These are phyloP conservation scores for Papiliotrema nemorosa DNA, from an alignment of 1,284 basidiomycete species.

Conservation along the genomic window DNA sequence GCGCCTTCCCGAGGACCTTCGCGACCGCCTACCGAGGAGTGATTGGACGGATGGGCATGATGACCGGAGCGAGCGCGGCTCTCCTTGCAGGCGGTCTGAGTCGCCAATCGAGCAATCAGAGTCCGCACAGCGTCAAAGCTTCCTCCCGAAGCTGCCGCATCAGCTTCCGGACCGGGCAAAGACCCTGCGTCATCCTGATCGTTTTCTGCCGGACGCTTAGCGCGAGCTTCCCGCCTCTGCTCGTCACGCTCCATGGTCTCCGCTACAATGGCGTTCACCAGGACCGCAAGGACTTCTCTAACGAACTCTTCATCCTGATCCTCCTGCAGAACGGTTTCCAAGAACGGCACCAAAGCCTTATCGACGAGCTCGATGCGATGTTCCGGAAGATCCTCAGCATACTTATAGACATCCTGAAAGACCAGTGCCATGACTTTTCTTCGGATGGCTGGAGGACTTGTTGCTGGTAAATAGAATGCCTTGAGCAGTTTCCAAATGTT, in stretches of 20 bases:
- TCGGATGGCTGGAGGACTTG: slow-evolving; percentile 29
- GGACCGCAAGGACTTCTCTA: slow-evolving; percentile 38
- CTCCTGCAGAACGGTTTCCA: slow-evolving; percentile 45
- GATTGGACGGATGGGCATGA: neutral
- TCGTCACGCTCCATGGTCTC: slow-evolving; percentile 49
- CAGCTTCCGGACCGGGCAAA: slow-evolving; percentile 25
- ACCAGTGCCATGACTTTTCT: slow-evolving; percentile 43
- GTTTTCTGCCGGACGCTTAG: slow-evolving; percentile 20
- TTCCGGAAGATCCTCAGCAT: slow-evolving; percentile 47
- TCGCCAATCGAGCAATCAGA: slow-evolving; percentile 42
- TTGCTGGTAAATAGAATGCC: slow-evolving; percentile 42
- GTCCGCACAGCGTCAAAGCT: slow-evolving; percentile 44
- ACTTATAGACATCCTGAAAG: slow-evolving; percentile 48
- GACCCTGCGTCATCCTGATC: slow-evolving; percentile 35
- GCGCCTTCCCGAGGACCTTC: neutral
- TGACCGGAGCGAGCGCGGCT: slow-evolving; percentile 4
- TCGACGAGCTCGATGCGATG: slow-evolving; percentile 46
- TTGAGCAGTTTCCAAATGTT: slow-evolving; percentile 50
- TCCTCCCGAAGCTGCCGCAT: slow-evolving; percentile 29
- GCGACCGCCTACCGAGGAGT: neutral
- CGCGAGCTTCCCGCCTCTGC: slow-evolving; percentile 27
- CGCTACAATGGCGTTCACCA: slow-evolving; percentile 46
- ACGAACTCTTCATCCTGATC: slow-evolving; percentile 46
- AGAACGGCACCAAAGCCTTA: slow-evolving; percentile 49
- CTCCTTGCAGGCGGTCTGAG: slow-evolving; percentile 35